Base-by-base conservation (phyloP, 371 early-diverging fungal genomes). In the Thermomucor indicae-seudaticae region DNA sequence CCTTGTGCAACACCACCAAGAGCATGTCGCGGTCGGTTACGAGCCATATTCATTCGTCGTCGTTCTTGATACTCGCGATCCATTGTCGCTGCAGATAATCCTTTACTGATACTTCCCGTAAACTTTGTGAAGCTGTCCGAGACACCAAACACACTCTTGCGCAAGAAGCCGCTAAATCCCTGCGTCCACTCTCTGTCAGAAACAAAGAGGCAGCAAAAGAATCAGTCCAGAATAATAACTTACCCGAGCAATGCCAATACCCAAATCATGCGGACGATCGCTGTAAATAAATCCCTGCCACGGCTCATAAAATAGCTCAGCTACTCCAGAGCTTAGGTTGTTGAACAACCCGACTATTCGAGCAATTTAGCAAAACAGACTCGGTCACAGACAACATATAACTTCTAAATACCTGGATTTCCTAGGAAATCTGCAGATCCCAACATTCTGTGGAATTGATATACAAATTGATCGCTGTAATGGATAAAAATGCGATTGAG, bases 361-460 rank as follows among this genome's bases (percentile, higher is more conserved):
- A 14, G n/a, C 4, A 24, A 22, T 16, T 24, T 6, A 25, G 3
- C 8, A 28, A 43, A 27, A 11, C 16, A 43, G 7, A 43, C n/a
- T 24, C 22, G 17, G 1, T 20, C 30, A 46, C 19, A 14, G 0
- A 23, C 14, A 14, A 28, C 29, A 8, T 24, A 16, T 12, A 12
- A 31, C 19, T 1, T 19, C 17, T 24, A 25, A 46, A 10, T 51
- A 58, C 64, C 64, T 39, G 99, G 99, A 59, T 99, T 99, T 22
- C 99, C 99, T 35, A 98, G 75, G 51, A 98, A 83, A 60, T 99
- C 98, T 5, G 96, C 97, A 10, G 96, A 94, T 1, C 99, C 99
- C 6, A 98, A 75, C 34, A 99, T 74, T 65, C 89, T 87, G 74
- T 97, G 92, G 2, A 96, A 60, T 53, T 98, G 96, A 52, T 90